Evolutionary conservation across 768 basidiomycete genomes (phyloP), one percentile per base, ranked within the genome.

Genomic region (Cystofilobasidium ferigula): DNA sequence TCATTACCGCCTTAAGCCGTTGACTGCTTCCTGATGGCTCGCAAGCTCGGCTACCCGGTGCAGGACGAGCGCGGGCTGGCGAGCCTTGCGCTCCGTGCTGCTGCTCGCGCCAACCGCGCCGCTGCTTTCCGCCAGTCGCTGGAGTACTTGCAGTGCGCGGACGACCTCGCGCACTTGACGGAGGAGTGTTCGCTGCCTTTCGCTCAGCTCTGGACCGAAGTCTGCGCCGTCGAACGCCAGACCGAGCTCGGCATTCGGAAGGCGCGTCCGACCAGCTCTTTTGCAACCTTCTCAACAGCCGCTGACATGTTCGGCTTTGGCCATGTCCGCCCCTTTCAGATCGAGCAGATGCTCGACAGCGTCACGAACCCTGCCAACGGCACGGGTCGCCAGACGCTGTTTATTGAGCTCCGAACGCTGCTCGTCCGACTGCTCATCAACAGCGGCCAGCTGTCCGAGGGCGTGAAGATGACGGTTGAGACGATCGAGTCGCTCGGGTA

Each of bases 111-210:
- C 14, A 38, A 45, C 38, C 63, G 56, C 32, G 56, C 63, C 8
- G 63, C 63, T 10, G 36, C 63, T 3, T 58, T 45, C 32, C 56
- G 32, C 14, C n/a, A 34, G n/a, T 57, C 63, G 13, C 22, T 35
- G 12, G 56, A 35, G 24, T 64, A 64, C 22, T 57, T 64, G 43
- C 28, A 28, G 18, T 34, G 32, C 14, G 38, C 40, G 28, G 57
- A 64, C 28, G 30, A 47, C 24, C 34, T 58, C 22, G 63, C 42
- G 28, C 10, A 35, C 18, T 45, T 64, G 16, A 40, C 56, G 18
- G 20, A 36, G 5, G 9, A 14, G n/a, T 26, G 40, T 13, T 64
- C 54, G 9, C 35, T 64, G 12, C 40, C 43, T 24, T 64, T 58
- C 36, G 42, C 57, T 18, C 30, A 38, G 26, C 40, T 57, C 22